A percentile compares a stretch with the other conserved stretches of the same genome.
Evolutionary conservation across 2,329 filamentous ascomycete species (phyloP).

Genomic region (Colletotrichum sp.): DNA sequence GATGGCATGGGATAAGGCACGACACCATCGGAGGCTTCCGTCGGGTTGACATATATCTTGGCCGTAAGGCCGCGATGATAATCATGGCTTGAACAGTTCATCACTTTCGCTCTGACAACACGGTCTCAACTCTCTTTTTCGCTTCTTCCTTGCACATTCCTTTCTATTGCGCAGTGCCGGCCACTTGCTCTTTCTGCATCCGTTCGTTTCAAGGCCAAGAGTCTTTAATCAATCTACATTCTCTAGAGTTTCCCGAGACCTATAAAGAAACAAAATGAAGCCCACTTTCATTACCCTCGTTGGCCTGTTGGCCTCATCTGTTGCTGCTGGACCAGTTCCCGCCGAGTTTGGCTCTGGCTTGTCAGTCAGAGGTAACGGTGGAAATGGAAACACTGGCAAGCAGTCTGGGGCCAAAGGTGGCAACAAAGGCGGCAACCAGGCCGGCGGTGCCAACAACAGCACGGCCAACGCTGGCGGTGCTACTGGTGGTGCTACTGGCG

Average conservation of each 20-base stretch:
- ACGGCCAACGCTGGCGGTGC: background rate
- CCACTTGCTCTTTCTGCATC: slow-evolving; percentile 13
- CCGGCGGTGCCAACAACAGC: background rate
- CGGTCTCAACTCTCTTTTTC: background rate
- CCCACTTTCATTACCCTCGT: slow-evolving; percentile 2
- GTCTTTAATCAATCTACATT: background rate
- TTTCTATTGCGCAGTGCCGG: slow-evolving; percentile 14
- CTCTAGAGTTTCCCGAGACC: background rate
- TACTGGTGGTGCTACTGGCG: background rate
- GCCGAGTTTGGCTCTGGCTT: background rate
- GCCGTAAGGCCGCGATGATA: background rate
- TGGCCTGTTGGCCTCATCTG: slow-evolving; percentile 1
- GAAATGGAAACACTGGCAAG: background rate
- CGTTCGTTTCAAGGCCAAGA: background rate
- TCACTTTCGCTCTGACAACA: background rate
- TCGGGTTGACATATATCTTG: background rate
- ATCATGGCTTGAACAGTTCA: fast-evolving
- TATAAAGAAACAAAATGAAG: slow-evolving; percentile 1
- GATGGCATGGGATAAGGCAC: background rate
- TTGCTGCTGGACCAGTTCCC: slow-evolving; percentile 7
- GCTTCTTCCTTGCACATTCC: background rate
- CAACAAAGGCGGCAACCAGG: background rate
- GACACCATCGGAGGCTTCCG: background rate
- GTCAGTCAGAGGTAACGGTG: background rate
- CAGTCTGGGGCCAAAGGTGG: background rate